Percentiles rank a stretch among this genome's conserved stretches.
These are phyloP conservation scores for Fomitopsis schrenkii DNA, from an alignment of 1,284 basidiomycete genomes.

Conservation along the genomic window DNA sequence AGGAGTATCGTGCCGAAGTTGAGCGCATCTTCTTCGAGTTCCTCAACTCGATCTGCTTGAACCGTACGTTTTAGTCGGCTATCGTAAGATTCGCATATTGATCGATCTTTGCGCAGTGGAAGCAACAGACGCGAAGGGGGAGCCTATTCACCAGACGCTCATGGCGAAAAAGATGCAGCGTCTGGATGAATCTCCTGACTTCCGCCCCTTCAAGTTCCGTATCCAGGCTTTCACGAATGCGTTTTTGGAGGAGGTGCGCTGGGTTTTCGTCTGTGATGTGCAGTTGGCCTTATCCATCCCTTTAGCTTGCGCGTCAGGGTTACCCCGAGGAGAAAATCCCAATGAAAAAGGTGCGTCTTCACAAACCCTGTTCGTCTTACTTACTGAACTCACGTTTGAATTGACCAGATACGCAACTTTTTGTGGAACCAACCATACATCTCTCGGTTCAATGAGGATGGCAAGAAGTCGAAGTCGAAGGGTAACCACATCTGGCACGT, in stretches of 20 bases:
- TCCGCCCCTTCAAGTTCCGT: slow-evolving; percentile 98
- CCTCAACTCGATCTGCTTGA: slow-evolving; percentile 86
- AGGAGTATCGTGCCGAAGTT: slow-evolving; percentile 78
- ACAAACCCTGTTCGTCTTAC: slow-evolving; percentile 1
- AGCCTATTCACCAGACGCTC: slow-evolving; percentile 95
- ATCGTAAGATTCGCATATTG: background rate
- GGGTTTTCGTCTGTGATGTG: slow-evolving; percentile 3
- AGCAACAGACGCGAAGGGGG: slow-evolving; percentile 89
- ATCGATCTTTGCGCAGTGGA: slow-evolving; percentile 59
- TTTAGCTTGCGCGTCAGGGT: slow-evolving; percentile 72
- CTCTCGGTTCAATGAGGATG: slow-evolving; percentile 97
- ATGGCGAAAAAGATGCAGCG: slow-evolving; percentile 99
- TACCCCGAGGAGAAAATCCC: slow-evolving; percentile 85
- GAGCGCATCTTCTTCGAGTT: slow-evolving; percentile 93
- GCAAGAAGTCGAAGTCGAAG: slow-evolving; percentile 99
- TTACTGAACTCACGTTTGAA: slow-evolving; percentile 23
- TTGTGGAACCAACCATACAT: slow-evolving; percentile 94
- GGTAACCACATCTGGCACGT: slow-evolving; percentile 99
- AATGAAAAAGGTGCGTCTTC: slow-evolving; percentile 72
- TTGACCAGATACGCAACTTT: slow-evolving; percentile 84
- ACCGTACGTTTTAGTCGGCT: slow-evolving; percentile 55
- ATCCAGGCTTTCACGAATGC: slow-evolving; percentile 98
- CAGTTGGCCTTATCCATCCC: background rate
- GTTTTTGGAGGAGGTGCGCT: slow-evolving; percentile 84
- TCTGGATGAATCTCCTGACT: slow-evolving; percentile 93